phyloP scores from a whole-genome alignment of 2,329 filamentous ascomycete species.

The Fusarium pseudograminearum region DNA sequence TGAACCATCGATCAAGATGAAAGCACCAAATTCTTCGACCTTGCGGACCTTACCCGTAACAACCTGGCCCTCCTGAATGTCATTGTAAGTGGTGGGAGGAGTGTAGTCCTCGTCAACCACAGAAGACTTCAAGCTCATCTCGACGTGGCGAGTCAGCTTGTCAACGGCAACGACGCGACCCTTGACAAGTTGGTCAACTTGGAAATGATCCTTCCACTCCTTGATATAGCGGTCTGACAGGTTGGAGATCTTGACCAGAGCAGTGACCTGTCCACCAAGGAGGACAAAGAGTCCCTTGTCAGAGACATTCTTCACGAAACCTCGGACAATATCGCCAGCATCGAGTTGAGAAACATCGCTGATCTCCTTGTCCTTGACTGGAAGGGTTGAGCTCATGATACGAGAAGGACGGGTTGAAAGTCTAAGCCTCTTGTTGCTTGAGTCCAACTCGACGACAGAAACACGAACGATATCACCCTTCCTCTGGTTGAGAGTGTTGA shows the following conservation, averaged over 20 bases:
- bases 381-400: slow-evolving; percentile 85
- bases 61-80: slow-evolving; percentile 82
- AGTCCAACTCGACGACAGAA: slow-evolving; percentile 84
- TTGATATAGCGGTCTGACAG: slow-evolving; percentile 92
- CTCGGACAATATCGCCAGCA: slow-evolving; percentile 83
- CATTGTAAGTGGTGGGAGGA: slow-evolving; percentile 77
- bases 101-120: slow-evolving; percentile 83
- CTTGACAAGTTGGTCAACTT: slow-evolving; percentile 89
- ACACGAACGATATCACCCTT: slow-evolving; percentile 91
- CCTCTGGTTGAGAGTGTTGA: slow-evolving; percentile 78
- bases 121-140: slow-evolving; percentile 89
- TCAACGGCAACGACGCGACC: slow-evolving; percentile 85
- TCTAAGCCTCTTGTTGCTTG: slow-evolving; percentile 83
- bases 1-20: slow-evolving; percentile 89
- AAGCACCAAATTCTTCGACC: slow-evolving; percentile 94
- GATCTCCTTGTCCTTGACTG: slow-evolving; percentile 85
- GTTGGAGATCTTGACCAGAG: slow-evolving; percentile 86
- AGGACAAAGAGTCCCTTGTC: slow-evolving; percentile 91
- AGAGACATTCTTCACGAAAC: slow-evolving; percentile 90
- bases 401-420: slow-evolving; percentile 89
- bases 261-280: slow-evolving; percentile 83
- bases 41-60: slow-evolving; percentile 93
- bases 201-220: slow-evolving; percentile 92
- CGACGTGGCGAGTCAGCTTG: slow-evolving; percentile 74
- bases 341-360: slow-evolving; percentile 76